phyloP scores from a whole-genome alignment of 345 rosid species.

The Noccaea caerulescens region DNA sequence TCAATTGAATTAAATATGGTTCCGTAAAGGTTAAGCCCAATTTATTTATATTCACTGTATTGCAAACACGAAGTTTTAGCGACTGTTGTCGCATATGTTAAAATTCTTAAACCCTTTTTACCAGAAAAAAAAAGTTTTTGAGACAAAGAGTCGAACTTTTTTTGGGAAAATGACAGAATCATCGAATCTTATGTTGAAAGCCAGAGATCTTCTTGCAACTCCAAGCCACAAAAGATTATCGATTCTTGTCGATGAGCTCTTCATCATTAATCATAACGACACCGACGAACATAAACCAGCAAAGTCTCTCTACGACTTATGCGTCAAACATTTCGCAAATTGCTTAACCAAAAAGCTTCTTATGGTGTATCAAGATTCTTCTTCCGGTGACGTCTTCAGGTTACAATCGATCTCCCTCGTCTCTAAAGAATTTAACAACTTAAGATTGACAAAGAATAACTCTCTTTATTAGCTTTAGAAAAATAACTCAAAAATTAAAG shows the following conservation, averaged over 20 bases:
- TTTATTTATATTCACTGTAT: too few relatives aligned
- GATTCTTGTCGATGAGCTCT: background rate
- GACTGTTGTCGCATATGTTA: too few relatives aligned
- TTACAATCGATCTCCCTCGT: background rate
- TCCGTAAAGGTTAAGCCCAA: too few relatives aligned
- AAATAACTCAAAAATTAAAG: too few relatives aligned
- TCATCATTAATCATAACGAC: background rate
- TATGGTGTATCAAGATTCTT: background rate
- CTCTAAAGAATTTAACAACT: background rate
- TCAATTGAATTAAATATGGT: too few relatives aligned
- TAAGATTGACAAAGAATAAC: too few relatives aligned
- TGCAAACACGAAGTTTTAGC: too few relatives aligned
- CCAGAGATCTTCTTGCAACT: background rate
- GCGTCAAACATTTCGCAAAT: background rate
- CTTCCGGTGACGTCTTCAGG: background rate
- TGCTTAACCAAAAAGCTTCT: background rate
- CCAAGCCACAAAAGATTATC: background rate
- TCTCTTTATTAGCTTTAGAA: too few relatives aligned
- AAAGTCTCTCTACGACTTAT: background rate
- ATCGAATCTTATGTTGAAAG: background rate
- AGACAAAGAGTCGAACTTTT: background rate
- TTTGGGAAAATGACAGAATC: slow-evolving; percentile 4
- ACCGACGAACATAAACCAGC: background rate
- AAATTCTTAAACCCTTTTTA: too few relatives aligned
- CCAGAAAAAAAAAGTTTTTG: background rate